Base-by-base conservation (phyloP, 495 filamentous ascomycete species). In the Penicillium odoratum region DNA sequence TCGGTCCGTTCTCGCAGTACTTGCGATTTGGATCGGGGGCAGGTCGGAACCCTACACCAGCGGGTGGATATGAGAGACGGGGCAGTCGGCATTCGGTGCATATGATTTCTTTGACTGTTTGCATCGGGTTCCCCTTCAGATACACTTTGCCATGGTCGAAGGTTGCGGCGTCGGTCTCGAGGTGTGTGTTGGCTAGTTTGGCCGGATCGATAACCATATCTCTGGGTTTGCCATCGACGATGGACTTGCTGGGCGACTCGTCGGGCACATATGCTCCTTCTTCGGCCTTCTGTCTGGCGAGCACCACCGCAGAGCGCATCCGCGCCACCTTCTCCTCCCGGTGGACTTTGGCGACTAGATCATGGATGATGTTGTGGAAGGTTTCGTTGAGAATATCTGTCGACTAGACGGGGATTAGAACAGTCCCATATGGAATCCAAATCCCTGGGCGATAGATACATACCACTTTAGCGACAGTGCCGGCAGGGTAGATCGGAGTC, bases 1-100 rank as follows among this genome's bases (percentile, higher is more conserved):
- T 86, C 10, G 91, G 90, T 50, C 85, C 85, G 56, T 83, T 86
- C 63, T 85, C 85, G 78, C 91, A 95, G 73, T 93, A 95, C 60
- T 80, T 77, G 61, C 81, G 73, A 60, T 82, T 77, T 2, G 82
- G 80, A 58, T 89, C 85, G 4, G 74, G 73, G 7, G 83, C 82
- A 61, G 83, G 81, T 36, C 76, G 75, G 21, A 83, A 79, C 25
- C 83, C 83, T 53, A 80, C 78, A 30, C 86, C 86, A 29, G 84
- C 80, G 21, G 81, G 81, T 4, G 86, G 86, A 60, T 88, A 80
- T 43, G 88, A 66, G 31, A 89, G 77, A 36, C 82, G 80, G 18
- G 86, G 86, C 21, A 88, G 78, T 55, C 83, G 81, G 56, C 87
- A 90, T 57, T 83, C 82, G 7, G 84, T 81, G 55, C 87, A 90